These are phyloP conservation scores for Escovopsis weberi DNA, from an alignment of 2,329 filamentous ascomycete species.

Conservation along the genomic window DNA sequence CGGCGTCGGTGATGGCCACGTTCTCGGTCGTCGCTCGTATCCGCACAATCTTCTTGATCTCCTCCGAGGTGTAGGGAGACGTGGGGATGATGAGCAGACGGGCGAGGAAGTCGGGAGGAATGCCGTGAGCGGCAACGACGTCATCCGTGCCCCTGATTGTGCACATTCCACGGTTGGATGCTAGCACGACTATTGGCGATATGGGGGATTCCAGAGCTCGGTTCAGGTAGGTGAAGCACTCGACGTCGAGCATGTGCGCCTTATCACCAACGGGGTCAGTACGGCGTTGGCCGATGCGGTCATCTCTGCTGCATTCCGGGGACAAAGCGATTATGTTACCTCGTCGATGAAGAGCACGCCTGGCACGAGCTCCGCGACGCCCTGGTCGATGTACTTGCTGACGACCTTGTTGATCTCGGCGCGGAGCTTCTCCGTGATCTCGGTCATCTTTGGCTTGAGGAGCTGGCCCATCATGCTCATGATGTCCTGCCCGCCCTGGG, in stretches of 20 bases:
- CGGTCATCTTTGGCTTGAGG: conserved; percentile 99
- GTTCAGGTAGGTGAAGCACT: conserved; percentile 98
- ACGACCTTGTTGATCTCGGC: conserved; percentile 98
- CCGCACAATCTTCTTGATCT: conserved; percentile 85
- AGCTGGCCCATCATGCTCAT: conserved; percentile 99
- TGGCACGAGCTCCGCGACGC: conserved; percentile 92
- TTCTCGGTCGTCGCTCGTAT: conserved; percentile 72
- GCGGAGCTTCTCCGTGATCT: conserved; percentile 95
- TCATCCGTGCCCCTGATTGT: conserved; percentile 79
- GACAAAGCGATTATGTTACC: conserved; percentile 34
- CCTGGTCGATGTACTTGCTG: conserved; percentile 97
- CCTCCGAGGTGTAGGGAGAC: conserved; percentile 70
- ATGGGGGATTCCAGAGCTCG: conserved; percentile 91
- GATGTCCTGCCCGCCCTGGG: conserved; percentile 94
- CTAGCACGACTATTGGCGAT: conserved; percentile 91
- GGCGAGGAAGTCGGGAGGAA: conserved; percentile 84
- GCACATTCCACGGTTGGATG: conserved; percentile 89
- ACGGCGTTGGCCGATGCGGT: conserved; percentile 1
- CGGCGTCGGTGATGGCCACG: conserved; percentile 63
- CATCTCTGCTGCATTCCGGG: neutral
- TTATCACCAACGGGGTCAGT: conserved; percentile 21
- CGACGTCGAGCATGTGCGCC: conserved; percentile 99
- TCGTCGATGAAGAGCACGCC: conserved; percentile 98
- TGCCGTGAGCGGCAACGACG: conserved; percentile 76
- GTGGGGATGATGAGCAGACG: conserved; percentile 94